Base-by-base conservation (phyloP, 2,329 filamentous ascomycete species). In the Fusarium penzigii region DNA sequence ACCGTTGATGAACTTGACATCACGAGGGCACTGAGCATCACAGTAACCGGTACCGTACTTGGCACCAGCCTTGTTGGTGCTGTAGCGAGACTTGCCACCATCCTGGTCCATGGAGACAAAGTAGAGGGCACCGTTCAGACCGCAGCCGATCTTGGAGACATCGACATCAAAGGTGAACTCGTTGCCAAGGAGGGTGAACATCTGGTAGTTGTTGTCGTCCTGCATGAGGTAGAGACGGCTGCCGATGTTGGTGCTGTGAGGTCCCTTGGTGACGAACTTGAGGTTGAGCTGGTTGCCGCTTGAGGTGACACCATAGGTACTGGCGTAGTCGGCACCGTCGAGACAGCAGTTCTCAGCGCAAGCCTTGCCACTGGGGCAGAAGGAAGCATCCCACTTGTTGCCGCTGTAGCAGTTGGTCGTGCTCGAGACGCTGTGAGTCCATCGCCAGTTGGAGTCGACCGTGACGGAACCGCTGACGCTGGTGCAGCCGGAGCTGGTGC, bases 101-200 rank as follows among this genome's bases (percentile, higher is more conserved):
- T 85, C 81, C 16, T 72, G 70, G 39, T 83, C 80, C 83, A 86
- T 86, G 65, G 78, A 75, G 42, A 82, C 78, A 49, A 85, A 82
- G 74, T 90, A 89, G 43, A 90, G 73, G 42, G 87, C 87, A 49
- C 86, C 87, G 70, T 90, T 90, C 53, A 90, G 72, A 54, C 87
- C 87, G 64, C 87, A 90, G 53, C 82, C 80, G 17, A 88, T 75
- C 61, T 80, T 79, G 39, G 85, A 88, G 42, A 88, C 82, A 66
- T 90, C 87, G 25, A 89, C 86, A 49, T 89, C 86, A 56, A 90
- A 88, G 49, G 84, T 86, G 72, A 90, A 85, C 70, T 90, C 87
- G 65, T 86, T 79, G 71, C 83, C 84, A 48, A 84, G 75, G 52
- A 89, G 75, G 53, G 82, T 78, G 72, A 89, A 85, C 66, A 81